Evolutionary conservation across 345 rosid species (phyloP), one percentile per base, ranked within the genome.

Genomic region (Hibiscus tridactylites): DNA sequence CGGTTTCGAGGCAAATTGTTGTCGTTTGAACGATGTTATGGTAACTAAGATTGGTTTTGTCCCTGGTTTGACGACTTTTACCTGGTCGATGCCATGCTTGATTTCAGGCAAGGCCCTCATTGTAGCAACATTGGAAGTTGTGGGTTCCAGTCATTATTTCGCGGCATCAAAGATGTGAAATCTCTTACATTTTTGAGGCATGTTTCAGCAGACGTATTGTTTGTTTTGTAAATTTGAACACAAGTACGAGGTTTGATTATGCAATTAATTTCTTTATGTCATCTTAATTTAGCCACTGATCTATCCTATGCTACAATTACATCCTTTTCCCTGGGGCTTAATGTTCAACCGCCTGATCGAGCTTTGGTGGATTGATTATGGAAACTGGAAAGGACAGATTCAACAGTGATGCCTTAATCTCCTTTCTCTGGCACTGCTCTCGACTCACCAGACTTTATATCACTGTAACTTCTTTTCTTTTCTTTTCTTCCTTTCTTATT

Each of bases 341-440:
- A 83, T 77, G 12, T 85, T 89, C 76, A 85, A 89, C 63, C 75
- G 81, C 19, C 64, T 89, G 59, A 82, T 78, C 65, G 88, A 85
- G 68, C 9, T 89, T 70, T 69, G 87, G 83, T 89, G 94, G 94
- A 83, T 87, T 15, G 94, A 89, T 58, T 65, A 72, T n/a, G n/a
- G n/a, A n/a, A n/a, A n/a, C n/a, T 73, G 76, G 76, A 10, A 44
- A 66, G 29, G 72, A 81, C 70, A 79, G 74, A 76, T 85, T 73
- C 73, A 84, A 83, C 65, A 70, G 42, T 21, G 74, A 68, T 42
- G 59, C 80, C 16, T 35, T 87, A 3, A 68, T 68, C 28, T 31
- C 72, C 63, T 70, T 56, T 47, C 9, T 56, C 63, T 19, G 37
- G 24, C 50, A 17, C 49, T 54, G 63, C 19, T 63, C 73, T 70